phyloP scores from a whole-genome alignment of 2,329 filamentous ascomycete species.

The Aspergillus cejpii region DNA sequence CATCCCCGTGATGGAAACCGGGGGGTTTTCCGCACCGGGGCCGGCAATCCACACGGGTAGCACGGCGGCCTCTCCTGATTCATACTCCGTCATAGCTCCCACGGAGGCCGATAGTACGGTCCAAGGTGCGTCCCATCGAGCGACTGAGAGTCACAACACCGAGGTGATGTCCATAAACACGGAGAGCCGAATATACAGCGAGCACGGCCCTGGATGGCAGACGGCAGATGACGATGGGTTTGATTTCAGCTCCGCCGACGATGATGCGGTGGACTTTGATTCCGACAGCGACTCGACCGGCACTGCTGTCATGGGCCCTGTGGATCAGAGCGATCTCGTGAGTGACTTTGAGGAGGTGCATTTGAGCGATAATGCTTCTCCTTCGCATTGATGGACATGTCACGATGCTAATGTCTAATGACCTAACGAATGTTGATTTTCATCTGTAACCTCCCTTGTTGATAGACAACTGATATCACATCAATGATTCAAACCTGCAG shows the following conservation, averaged over 20 bases:
- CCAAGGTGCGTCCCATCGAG: constrained; percentile 31
- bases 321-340: constrained; percentile 3
- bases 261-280: constrained; percentile 13
- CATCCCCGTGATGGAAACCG: constrained; percentile 29
- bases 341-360: constrained; percentile 14
- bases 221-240: constrained; percentile 1
- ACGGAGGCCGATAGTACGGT: constrained; percentile 30
- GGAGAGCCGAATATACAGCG: not conserved
- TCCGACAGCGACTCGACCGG: constrained; percentile 18
- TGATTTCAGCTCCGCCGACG: constrained; percentile 5
- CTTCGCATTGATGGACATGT: not conserved
- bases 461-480: no score
- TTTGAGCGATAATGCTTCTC: constrained; percentile 6
- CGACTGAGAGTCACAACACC: constrained; percentile 28
- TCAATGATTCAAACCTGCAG: no score
- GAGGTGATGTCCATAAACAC: constrained; percentile 24
- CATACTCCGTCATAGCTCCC: constrained; percentile 22
- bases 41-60: constrained; percentile 29
- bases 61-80: constrained; percentile 18
- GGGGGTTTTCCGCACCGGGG: constrained; percentile 34
- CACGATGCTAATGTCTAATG: no score
- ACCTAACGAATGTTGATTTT: no score
- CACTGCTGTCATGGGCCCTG: constrained; percentile 15
- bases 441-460: no score
- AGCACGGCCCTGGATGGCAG: not conserved